Evolutionary conservation across 2,329 filamentous ascomycete genomes (phyloP), one percentile per base, ranked within the genome.

Genomic region (Diaporthe ampelina): DNA sequence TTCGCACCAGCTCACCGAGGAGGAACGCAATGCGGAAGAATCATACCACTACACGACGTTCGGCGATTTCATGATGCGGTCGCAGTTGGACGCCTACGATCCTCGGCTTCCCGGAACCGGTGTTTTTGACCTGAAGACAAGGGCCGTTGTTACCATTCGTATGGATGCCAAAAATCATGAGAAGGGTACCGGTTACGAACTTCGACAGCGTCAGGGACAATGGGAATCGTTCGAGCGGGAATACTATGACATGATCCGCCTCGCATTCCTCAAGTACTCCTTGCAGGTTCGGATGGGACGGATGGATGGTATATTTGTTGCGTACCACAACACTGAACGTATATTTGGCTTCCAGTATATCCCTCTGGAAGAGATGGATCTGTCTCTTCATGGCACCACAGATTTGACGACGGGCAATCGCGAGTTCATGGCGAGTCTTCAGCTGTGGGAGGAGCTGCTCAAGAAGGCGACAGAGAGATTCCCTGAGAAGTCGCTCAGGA

Each of bases 291-390:
- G 97, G 58, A 97, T 99, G 91, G 97, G 97, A 24, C 92, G 95
- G 67, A 99, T 99, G 97, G 96, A 99, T 81, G 97, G 97, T 71
- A 98, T 98, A 67, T 99, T 98, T 80, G 94, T 98, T 29, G 97
- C 97, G 3, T 99, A 92, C 81, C 97, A 99, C 86, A 99, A 99
- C 81, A 94, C 95, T 2, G 89, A 95, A 83, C 93, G 95, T 72
- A 97, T 99, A 67, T 99, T 99, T 81, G 97, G 97, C 8, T 99
- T 99, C 83, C 97, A 99, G 83, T 99, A 99, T 81, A 89, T 99
- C 75, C 92, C 92, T 74, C 84, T 98, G 19, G 82, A 90, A 5
- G 97, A 99, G 80, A 95, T 99, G 93, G 97, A 99, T 81, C 81
- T 88, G n/a, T 90, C 94, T 0, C 84, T 99, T n/a, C 97, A 99